These are phyloP conservation scores for Diaporthe citri DNA, from an alignment of 2,329 filamentous ascomycete species.

Conservation along the genomic window DNA sequence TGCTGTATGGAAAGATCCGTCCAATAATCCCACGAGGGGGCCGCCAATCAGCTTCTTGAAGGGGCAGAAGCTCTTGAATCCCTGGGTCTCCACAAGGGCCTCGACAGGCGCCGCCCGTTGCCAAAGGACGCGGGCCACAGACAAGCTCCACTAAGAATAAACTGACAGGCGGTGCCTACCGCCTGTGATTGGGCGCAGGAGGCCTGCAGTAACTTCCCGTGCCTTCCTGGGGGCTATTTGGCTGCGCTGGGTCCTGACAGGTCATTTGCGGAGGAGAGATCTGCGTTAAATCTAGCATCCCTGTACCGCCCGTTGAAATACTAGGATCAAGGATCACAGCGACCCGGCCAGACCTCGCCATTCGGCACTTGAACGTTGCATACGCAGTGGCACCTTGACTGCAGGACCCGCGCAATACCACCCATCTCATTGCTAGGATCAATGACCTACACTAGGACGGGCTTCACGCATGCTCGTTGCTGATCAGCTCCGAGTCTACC, in stretches of 20 bases:
- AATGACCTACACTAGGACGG: too few species aligned
- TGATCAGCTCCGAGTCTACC: background rate
- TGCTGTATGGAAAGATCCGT: conserved; percentile 22
- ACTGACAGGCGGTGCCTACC: background rate
- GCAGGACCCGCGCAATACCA: background rate
- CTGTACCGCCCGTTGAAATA: background rate
- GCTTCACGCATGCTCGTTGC: background rate
- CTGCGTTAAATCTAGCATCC: background rate
- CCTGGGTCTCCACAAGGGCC: background rate
- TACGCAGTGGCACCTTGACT: background rate
- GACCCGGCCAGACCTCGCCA: background rate
- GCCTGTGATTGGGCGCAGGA: conserved; percentile 5
- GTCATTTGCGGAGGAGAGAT: conserved; percentile 29
- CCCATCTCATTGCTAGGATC: background rate
- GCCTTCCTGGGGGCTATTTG: background rate
- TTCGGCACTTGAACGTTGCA: background rate
- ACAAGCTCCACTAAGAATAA: conserved; percentile 3
- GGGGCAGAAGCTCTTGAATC: background rate
- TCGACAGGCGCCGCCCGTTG: background rate
- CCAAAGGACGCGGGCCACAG: background rate
- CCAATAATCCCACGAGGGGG: background rate
- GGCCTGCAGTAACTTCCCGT: background rate
- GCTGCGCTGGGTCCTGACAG: conserved; percentile 6
- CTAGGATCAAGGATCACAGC: background rate
- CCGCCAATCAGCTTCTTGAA: background rate